Evolutionary conservation across 768 basidiomycete genomes (phyloP).

Genomic region (Phanerochaete carnosa): DNA sequence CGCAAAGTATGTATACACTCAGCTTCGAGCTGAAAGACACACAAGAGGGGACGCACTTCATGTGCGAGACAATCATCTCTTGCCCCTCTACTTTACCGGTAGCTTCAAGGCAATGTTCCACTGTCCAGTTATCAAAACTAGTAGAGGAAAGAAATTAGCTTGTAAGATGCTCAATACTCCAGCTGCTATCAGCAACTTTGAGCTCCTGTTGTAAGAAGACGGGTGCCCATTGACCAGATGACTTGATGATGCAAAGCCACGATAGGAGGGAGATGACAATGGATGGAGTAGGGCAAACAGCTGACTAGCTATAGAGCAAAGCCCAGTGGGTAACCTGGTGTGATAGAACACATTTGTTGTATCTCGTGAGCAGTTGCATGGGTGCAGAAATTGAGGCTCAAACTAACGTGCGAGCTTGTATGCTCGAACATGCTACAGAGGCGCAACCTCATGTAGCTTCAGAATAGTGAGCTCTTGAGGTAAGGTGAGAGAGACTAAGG

Average conservation of each 20-base stretch:
- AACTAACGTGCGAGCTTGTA: neutral
- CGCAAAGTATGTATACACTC: neutral
- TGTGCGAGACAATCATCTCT: slow-evolving; percentile 79
- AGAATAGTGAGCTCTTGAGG: too few species aligned
- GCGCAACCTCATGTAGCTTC: too few species aligned
- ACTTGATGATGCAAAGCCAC: slow-evolving; percentile 84
- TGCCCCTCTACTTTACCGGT: slow-evolving; percentile 72
- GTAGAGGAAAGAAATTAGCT: neutral
- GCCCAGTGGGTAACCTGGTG: neutral
- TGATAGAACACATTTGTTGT: slow-evolving; percentile 18
- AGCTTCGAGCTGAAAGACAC: neutral
- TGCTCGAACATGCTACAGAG: slow-evolving; percentile 8
- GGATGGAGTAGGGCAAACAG: slow-evolving; percentile 84
- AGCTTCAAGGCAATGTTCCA: slow-evolving; percentile 82
- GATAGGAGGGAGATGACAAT: slow-evolving; percentile 80
- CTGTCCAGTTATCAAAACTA: slow-evolving; percentile 93
- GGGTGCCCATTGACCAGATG: slow-evolving; percentile 86
- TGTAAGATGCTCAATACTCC: neutral
- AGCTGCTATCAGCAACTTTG: slow-evolving; percentile 67
- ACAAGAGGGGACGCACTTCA: slow-evolving; percentile 51
- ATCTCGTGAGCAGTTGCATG: slow-evolving; percentile 48
- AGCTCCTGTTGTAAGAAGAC: slow-evolving; percentile 90
- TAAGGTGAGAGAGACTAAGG: too few species aligned
- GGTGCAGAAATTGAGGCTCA: slow-evolving; percentile 8
- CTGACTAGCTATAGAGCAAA: slow-evolving; percentile 67